Evolutionary conservation across 345 rosid genomes (phyloP).

Genomic region (Eucalyptus paniculata): DNA sequence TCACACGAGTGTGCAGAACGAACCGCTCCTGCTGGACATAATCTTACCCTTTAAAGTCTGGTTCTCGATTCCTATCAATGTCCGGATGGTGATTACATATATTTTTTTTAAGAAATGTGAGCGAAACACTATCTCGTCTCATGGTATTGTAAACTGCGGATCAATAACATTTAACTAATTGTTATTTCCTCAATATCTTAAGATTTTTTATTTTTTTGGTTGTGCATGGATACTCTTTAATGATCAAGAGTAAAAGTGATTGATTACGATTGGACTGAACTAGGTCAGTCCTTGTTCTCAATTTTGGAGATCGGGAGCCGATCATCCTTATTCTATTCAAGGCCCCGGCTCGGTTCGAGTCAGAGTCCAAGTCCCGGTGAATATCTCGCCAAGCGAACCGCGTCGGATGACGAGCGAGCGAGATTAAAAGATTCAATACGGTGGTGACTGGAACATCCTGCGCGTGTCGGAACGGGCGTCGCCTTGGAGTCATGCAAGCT

Average conservation of each 20-base stretch:
- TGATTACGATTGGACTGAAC: fast-evolving
- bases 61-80: too few species aligned
- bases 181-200: fast-evolving
- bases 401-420: neutral
- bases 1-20: neutral
- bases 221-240: fast-evolving
- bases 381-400: neutral
- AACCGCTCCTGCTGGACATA: too few species aligned
- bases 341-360: neutral
- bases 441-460: neutral
- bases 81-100: fast-evolving
- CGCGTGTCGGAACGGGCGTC: neutral
- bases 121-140: too few species aligned
- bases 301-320: too few species aligned
- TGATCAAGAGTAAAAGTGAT: fast-evolving
- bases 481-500: neutral
- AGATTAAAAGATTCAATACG: neutral
- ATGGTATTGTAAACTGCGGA: fast-evolving
- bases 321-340: too few species aligned
- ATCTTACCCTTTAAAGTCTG: fast-evolving
- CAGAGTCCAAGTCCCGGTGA: neutral
- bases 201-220: too few species aligned
- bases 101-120: too few species aligned
- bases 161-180: too few species aligned
- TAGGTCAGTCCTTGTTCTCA: fast-evolving